Evolutionary conservation across 495 filamentous ascomycete genomes (phyloP).

Genomic region (Talaromyces ruber): DNA sequence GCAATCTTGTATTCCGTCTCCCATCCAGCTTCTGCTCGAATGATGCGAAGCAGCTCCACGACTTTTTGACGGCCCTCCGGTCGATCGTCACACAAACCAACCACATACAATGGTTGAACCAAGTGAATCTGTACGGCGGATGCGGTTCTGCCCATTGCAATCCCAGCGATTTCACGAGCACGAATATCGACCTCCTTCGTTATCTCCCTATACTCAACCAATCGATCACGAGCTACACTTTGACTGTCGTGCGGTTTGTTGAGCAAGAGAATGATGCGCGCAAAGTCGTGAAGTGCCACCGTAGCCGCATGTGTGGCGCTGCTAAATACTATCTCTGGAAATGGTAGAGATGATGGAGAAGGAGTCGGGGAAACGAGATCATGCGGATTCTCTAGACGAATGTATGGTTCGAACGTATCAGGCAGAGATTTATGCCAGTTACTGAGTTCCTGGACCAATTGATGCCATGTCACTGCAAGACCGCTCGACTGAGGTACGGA

Average conservation of each 20-base stretch:
- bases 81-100: conserved; percentile 31
- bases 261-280: conserved; percentile 26
- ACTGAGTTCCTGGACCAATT: conserved; percentile 29
- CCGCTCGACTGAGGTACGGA: conserved; percentile 26
- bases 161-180: conserved; percentile 27
- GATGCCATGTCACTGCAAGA: conserved; percentile 31
- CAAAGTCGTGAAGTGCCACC: conserved; percentile 37
- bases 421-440: conserved; percentile 34
- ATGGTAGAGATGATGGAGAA: conserved; percentile 14
- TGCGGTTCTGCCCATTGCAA: conserved; percentile 28
- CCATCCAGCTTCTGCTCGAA: conserved; percentile 33
- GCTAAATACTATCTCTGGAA: conserved; percentile 30
- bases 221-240: conserved; percentile 30
- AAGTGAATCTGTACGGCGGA: conserved; percentile 27
- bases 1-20: conserved; percentile 23
- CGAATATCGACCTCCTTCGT: conserved; percentile 37
- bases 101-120: conserved; percentile 28
- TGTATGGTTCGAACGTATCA: conserved; percentile 31
- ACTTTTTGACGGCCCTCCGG: conserved; percentile 26
- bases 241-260: conserved; percentile 30
- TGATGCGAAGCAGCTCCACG: conserved; percentile 24
- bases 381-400: conserved; percentile 27
- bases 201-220: conserved; percentile 32
- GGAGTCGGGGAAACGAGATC: conserved; percentile 15
- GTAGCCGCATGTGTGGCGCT: conserved; percentile 25